Base-by-base conservation (phyloP, 2,329 filamentous ascomycete genomes). In the Ceratocystis cacaofunesta region DNA sequence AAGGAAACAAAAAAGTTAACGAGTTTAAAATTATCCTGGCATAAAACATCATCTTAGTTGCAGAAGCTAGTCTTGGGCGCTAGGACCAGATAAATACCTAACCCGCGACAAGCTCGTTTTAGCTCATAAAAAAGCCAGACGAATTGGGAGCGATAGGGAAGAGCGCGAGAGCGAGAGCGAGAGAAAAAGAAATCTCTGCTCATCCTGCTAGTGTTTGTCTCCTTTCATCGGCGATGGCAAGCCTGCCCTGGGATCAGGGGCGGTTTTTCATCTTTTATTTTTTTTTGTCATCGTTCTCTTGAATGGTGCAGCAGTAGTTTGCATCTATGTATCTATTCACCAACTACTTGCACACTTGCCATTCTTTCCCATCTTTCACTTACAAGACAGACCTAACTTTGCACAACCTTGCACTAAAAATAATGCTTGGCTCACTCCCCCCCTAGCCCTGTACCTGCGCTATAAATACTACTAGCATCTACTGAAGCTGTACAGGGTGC, bases 61-160 rank as follows among this genome's bases (percentile, higher is more conserved):
- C 17, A 10, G 12, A 58, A 58, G 55, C 55, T 58, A 58, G 55
- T 36, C 55, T 30, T 19, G 55, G 36, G 32, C 30, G 55, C 55
- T 58, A 36, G 55, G 55, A 36, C 55, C 55, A 58, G 32, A 58
- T 36, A n/a, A 58, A 58, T 58, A 32, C 55, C 55, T n/a, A 58
- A 36, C 55, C 28, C 25, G 55, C 55, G 8, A n/a, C 55, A 36
- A n/a, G 28, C 55, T 36, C 55, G 30, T 58, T 58, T 58, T 58
- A 58, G 55, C 55, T 36, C 12, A 58, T 17, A 17, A 58, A 58
- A n/a, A 8, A 30, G 2, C 1, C 7, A 25, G 12, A n/a, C 19
- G 17, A 10, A 8, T 28, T n/a, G 30, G 15, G 4, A 44, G 22
- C 32, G 41, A 36, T 8, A n/a, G 57, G n/a, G 57, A 5, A 60